These are phyloP conservation scores for Pelargonium citronellum DNA, from an alignment of 441 rosid genomes.

Conservation along the genomic window DNA sequence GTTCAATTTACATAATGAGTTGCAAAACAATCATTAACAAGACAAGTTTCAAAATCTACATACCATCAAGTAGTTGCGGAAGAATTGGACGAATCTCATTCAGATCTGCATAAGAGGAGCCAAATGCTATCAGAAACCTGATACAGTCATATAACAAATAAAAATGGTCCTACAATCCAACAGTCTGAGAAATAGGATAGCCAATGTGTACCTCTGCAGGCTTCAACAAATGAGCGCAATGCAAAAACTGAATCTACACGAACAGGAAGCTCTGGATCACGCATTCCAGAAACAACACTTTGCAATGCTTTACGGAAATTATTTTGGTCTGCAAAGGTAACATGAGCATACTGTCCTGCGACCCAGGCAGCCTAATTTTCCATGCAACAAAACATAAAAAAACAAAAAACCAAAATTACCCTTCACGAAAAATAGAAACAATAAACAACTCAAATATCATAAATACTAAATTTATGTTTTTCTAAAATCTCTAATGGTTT, in stretches of 20 bases:
- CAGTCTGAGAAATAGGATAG: neutral
- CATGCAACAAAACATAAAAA: conserved; percentile 20
- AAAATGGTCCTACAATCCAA: neutral
- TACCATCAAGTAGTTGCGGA: conserved; percentile 95
- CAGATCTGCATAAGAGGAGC: conserved; percentile 53
- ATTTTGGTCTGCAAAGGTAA: conserved; percentile 71
- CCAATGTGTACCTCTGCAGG: conserved; percentile 59
- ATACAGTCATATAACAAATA: neutral
- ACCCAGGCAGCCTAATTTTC: conserved; percentile 92
- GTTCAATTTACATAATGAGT: neutral
- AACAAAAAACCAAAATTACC: neutral
- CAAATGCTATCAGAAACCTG: neutral
- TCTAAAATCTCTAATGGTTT: too few relatives aligned
- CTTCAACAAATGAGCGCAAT: conserved; percentile 88
- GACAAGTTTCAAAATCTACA: conserved; percentile 17
- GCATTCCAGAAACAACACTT: conserved; percentile 85
- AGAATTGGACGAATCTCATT: conserved; percentile 93
- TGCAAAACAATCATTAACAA: neutral
- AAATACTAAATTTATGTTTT: too few relatives aligned
- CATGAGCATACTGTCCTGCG: conserved; percentile 92
- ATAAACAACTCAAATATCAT: too few relatives aligned
- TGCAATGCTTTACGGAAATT: conserved; percentile 79
- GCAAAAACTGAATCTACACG: conserved; percentile 98
- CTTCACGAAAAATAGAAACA: too few relatives aligned
- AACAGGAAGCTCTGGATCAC: conserved; percentile 95